A percentile compares a stretch with the other conserved stretches of the same genome.
phyloP scores from a whole-genome alignment of 139 green algal species.

The Chlorella sorokiniana region DNA sequence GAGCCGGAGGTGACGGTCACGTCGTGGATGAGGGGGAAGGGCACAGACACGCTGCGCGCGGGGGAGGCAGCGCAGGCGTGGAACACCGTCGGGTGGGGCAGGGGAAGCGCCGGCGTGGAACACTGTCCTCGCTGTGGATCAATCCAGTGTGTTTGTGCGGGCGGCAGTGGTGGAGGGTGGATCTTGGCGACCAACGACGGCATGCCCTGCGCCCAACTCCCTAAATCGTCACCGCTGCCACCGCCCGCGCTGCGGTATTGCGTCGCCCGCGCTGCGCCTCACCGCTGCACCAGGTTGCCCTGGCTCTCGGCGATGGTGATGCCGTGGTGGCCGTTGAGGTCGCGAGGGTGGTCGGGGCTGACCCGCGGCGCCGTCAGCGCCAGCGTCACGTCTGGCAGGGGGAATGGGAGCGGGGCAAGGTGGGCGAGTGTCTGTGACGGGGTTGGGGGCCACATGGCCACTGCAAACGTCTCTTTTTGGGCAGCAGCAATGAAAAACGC shows the following conservation, averaged over 20 bases:
- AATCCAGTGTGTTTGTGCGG: no score
- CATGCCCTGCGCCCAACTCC: no score
- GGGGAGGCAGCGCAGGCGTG: not conserved
- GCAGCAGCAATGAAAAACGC: not conserved
- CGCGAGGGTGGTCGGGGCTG: not conserved
- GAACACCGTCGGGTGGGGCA: not conserved
- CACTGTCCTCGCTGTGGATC: no score
- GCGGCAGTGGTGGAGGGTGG: no score
- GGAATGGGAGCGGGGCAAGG: no score
- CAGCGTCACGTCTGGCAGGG: constrained; percentile 11
- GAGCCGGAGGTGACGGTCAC: not conserved
- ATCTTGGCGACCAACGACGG: no score
- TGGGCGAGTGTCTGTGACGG: no score
- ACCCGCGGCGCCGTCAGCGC: not conserved
- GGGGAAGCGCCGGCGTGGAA: not conserved
- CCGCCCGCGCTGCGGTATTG: no score
- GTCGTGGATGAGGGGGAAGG: constrained; percentile 2
- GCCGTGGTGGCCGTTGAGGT: not conserved
- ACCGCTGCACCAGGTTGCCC: constrained; percentile 1
- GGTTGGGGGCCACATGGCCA: not conserved
- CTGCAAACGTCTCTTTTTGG: not conserved
- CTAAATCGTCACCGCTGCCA: no score
- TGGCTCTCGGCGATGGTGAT: not conserved
- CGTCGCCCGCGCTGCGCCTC: not conserved
- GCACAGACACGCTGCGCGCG: not conserved